These are phyloP conservation scores for Wickerhamiella azyma DNA, from an alignment of 805 yeast genomes.

Conservation along the genomic window DNA sequence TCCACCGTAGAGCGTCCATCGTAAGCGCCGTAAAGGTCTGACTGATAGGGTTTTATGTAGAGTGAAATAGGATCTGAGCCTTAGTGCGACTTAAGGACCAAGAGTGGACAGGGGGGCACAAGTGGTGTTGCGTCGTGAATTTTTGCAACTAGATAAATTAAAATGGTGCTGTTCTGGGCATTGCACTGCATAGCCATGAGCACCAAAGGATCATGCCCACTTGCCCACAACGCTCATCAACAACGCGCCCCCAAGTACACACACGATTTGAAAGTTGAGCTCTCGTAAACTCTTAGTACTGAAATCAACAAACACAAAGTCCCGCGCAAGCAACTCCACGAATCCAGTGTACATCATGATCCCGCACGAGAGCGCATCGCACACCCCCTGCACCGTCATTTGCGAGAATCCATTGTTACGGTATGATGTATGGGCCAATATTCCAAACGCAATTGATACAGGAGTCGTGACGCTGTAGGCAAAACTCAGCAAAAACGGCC, in stretches of 20 bases:
- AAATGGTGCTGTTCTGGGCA: too few relatives aligned
- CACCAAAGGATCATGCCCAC: too few relatives aligned
- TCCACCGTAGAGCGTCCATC: background rate
- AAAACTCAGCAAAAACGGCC: constrained; percentile 39
- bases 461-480: constrained; percentile 54
- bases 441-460: constrained; percentile 55
- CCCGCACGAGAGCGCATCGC: constrained; percentile 62
- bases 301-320: constrained; percentile 39
- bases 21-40: background rate
- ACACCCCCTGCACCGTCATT: constrained; percentile 44
- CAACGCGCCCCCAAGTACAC: constrained; percentile 44
- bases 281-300: constrained; percentile 31
- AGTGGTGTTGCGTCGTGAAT: too few relatives aligned
- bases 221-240: constrained; percentile 62
- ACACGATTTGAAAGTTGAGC: constrained; percentile 29
- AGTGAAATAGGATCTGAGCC: background rate
- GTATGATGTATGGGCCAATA: constrained; percentile 51
- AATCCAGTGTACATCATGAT: constrained; percentile 57
- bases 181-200: too few relatives aligned
- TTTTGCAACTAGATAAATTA: too few relatives aligned
- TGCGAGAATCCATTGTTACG: constrained; percentile 41
- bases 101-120: too few relatives aligned
- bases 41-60: too few relatives aligned
- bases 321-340: constrained; percentile 65
- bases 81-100: too few relatives aligned